Base-by-base conservation (phyloP, 2,329 filamentous ascomycete genomes). In the Sporothrix globosa region DNA sequence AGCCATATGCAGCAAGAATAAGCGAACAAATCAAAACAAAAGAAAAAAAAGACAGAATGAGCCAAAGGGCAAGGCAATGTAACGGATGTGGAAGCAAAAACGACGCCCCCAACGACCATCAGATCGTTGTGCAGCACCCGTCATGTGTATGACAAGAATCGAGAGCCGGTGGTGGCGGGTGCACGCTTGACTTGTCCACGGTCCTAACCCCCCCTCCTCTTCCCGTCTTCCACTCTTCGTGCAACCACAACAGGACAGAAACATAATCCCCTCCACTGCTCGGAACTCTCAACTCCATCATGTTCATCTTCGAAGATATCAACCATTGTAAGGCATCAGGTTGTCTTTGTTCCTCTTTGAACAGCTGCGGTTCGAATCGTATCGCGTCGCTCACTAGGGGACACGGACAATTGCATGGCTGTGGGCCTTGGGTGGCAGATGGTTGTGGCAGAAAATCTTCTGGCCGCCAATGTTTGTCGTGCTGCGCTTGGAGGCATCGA, bases 401-500 rank as follows among this genome's bases (percentile, higher is more conserved):
- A 11, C 46, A 4, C 70, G 70, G 3, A 67, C 72, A n/a, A 73
- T 24, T 13, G 70, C 60, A 46, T 71, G 70, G 19, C 53, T 17
- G 27, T 80, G 80, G 50, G 77, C 80, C 77, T 84, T 82, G 1
- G 81, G 79, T 19, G 86, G 86, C 24, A 88, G 78, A 74, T 88
- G 86, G 77, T 83, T 87, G 77, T 88, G 86, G 78, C 85, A 87
- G 74, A 83, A 87, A 52, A 87, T 87, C 78, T 84, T 86, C 75
- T 83, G 82, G 69, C 76, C 78, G 11, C 79, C 79, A 70, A 78
- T 79, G 70, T 81, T 82, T 46, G 80, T 81, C 46, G 79, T 78
- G 72, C 82, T 81, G 75, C 84, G 85, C 81, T 88, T 88, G 73
- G 85, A 86, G 0, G 86, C 87, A 74, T 92, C 89, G 71, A 91